Percentiles rank a stretch among this genome's conserved stretches.
Conservation (phyloP, 257 asterid genomes). For the Solanum sitiens region DNA sequence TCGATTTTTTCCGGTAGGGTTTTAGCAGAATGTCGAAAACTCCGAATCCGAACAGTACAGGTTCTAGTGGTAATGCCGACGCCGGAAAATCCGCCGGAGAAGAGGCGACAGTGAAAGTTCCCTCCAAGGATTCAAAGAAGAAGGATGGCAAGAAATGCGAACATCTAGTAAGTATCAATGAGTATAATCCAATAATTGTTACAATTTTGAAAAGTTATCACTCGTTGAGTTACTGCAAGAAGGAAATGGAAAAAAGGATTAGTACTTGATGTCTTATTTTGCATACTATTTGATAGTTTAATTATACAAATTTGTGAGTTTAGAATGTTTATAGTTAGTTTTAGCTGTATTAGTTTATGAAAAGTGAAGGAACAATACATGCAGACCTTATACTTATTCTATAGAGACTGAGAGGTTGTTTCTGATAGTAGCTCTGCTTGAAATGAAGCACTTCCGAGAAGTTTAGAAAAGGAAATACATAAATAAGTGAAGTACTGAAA, state of each 20-base stretch:
- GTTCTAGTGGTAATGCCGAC: slow-evolving; percentile 27
- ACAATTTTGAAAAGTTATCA: neutral
- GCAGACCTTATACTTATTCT: neutral
- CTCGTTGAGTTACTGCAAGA: neutral
- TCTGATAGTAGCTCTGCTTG: neutral
- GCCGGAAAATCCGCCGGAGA: slow-evolving; percentile 20
- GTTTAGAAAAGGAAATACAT: neutral
- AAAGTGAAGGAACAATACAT: neutral
- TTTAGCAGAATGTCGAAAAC: slow-evolving; percentile 7
- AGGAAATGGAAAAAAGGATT: neutral
- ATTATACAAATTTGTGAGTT: neutral
- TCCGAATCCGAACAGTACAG: slow-evolving; percentile 30
- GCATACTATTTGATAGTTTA: neutral
- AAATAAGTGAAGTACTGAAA: neutral
- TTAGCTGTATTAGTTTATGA: neutral
- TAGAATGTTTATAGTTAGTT: neutral
- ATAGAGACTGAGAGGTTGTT: neutral
- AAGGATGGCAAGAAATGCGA: slow-evolving; percentile 84
- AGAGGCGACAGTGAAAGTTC: slow-evolving; percentile 40
- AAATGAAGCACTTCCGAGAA: neutral
- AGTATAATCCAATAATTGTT: neutral
- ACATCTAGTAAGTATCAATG: slow-evolving; percentile 61
- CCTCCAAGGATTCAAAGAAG: slow-evolving; percentile 68
- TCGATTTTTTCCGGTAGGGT: slow-evolving; percentile 6
- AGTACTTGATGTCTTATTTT: neutral